These are phyloP conservation scores for Globisporangium alternatum DNA, from an alignment of 352 stramenopile species.

Conservation along the genomic window DNA sequence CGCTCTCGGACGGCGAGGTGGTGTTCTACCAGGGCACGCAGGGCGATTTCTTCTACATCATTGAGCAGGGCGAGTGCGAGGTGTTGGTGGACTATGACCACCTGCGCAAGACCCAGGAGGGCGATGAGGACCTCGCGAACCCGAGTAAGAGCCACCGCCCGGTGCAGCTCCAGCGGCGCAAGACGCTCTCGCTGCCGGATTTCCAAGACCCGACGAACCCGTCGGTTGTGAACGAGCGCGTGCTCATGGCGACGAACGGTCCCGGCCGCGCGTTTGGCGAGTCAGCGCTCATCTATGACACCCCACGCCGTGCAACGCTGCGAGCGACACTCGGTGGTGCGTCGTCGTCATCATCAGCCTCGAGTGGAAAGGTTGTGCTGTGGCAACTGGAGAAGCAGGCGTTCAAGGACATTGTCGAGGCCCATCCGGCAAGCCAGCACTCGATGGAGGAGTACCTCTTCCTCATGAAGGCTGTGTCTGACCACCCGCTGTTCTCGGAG, in stretches of 20 bases:
- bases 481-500: constrained; percentile 74
- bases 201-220: constrained; percentile 63
- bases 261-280: constrained; percentile 77
- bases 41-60: constrained; percentile 82
- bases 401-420: constrained; percentile 58
- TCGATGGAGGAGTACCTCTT: constrained; percentile 79
- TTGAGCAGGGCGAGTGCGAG: constrained; percentile 75
- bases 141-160: constrained; percentile 17
- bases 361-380: constrained; percentile 35
- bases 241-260: constrained; percentile 79
- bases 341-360: not conserved
- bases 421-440: constrained; percentile 67
- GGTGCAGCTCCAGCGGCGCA: constrained; percentile 48
- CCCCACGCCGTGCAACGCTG: constrained; percentile 72
- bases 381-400: constrained; percentile 73
- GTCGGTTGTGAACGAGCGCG: constrained; percentile 58
- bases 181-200: constrained; percentile 67
- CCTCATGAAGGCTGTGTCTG: constrained; percentile 58
- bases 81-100: constrained; percentile 85
- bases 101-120: constrained; percentile 38
- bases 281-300: constrained; percentile 84
- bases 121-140: constrained; percentile 19
- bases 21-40: constrained; percentile 82
- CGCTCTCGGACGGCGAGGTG: constrained; percentile 56
- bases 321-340: constrained; percentile 18